Conservation (phyloP, 2,329 filamentous ascomycete species). For the Byssochlamys sp. region DNA sequence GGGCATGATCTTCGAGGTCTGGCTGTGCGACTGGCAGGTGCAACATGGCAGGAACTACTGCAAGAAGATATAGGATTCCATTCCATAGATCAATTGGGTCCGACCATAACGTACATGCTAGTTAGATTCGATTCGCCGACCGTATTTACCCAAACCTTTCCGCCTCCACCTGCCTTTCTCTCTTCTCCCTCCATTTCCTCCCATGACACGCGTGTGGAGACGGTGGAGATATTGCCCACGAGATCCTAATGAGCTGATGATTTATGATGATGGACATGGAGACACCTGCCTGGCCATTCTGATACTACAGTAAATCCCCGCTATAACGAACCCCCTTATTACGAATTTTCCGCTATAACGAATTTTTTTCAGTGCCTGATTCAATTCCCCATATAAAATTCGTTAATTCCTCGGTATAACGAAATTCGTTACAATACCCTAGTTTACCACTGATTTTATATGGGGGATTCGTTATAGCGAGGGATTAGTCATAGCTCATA, state of each 20-base stretch:
- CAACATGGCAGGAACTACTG: constrained; percentile 69
- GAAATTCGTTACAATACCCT: too few relatives aligned
- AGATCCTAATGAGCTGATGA: background rate
- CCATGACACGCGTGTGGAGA: background rate
- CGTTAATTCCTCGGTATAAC: too few relatives aligned
- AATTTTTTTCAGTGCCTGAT: too few relatives aligned
- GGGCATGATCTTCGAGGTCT: constrained; percentile 71
- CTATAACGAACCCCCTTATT: too few relatives aligned
- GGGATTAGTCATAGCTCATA: too few relatives aligned
- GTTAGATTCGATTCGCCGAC: background rate
- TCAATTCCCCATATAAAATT: too few relatives aligned
- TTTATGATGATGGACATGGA: background rate
- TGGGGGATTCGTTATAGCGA: too few relatives aligned
- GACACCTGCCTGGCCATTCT: background rate
- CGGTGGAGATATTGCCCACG: background rate
- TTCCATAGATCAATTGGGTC: background rate
- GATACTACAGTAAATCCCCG: too few relatives aligned
- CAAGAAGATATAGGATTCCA: constrained; percentile 33
- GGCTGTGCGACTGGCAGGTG: constrained; percentile 77
- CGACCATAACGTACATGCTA: background rate
- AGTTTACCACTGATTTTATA: too few relatives aligned
- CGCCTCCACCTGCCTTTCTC: background rate
- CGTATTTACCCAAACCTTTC: background rate
- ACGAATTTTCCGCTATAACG: too few relatives aligned
- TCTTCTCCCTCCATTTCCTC: background rate